phyloP scores from a whole-genome alignment of 805 yeast species.

The Saccharomycopsis sp. region DNA sequence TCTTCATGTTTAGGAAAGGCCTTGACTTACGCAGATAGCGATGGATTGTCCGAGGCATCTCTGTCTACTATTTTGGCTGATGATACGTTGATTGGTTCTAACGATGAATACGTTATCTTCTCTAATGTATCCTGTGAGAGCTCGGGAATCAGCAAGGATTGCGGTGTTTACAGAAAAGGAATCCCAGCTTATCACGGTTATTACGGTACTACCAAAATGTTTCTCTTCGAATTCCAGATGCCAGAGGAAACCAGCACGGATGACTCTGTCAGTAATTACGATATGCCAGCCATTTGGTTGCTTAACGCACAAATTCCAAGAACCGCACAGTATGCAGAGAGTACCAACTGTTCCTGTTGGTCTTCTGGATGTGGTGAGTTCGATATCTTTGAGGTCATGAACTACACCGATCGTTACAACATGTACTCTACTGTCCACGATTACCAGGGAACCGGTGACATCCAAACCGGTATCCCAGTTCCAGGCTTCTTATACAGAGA shows the following conservation, averaged over 20 bases:
- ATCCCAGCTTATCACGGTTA: constrained; percentile 73
- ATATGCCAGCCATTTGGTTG: constrained; percentile 76
- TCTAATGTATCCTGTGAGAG: constrained; percentile 51
- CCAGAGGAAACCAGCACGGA: constrained; percentile 46
- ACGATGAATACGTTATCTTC: constrained; percentile 53
- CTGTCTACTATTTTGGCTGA: constrained; percentile 42
- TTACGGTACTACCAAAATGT: constrained; percentile 62
- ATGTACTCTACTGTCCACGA: constrained; percentile 68
- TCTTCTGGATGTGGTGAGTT: constrained; percentile 73
- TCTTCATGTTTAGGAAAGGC: constrained; percentile 66
- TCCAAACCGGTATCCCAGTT: constrained; percentile 53
- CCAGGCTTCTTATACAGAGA: constrained; percentile 54
- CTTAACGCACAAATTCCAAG: constrained; percentile 68
- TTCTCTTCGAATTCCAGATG: constrained; percentile 62
- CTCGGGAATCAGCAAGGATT: constrained; percentile 49
- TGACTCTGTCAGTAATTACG: constrained; percentile 32
- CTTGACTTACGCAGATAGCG: constrained; percentile 50
- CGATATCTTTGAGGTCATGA: constrained; percentile 70
- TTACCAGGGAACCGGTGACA: constrained; percentile 63
- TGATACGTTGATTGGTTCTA: constrained; percentile 46
- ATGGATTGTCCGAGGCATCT: constrained; percentile 46
- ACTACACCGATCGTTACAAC: constrained; percentile 47
- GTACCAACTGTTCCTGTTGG: constrained; percentile 69
- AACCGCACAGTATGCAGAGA: constrained; percentile 62
- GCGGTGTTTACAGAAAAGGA: constrained; percentile 72